A percentile compares a stretch with the other conserved stretches of the same genome.
Evolutionary conservation across 495 filamentous ascomycete species (phyloP).

Genomic region (Trichoderma parareesei): DNA sequence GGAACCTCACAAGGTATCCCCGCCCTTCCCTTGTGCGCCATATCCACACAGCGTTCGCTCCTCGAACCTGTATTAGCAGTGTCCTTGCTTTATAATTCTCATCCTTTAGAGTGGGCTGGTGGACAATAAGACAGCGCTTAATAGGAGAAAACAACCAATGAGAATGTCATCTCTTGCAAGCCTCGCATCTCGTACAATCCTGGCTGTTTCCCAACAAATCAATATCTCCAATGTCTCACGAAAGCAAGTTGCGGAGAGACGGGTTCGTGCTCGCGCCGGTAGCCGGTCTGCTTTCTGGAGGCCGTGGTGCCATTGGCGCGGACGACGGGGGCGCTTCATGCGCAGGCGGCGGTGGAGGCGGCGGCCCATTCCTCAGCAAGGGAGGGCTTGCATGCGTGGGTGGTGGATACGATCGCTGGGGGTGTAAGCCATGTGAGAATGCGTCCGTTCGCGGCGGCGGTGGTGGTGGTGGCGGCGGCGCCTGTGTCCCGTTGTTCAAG

Average conservation of each 20-base stretch:
- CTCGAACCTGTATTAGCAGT: not conserved
- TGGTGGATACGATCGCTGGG: conserved; percentile 25
- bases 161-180: too few relatives aligned
- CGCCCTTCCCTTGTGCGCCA: not conserved
- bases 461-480: conserved; percentile 14
- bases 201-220: not conserved
- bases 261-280: conserved; percentile 68
- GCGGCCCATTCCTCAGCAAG: conserved; percentile 17
- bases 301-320: conserved; percentile 13
- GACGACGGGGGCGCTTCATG: conserved; percentile 12
- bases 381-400: conserved; percentile 30
- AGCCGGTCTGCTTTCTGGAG: conserved; percentile 36
- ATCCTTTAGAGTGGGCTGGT: too few relatives aligned
- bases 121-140: not conserved
- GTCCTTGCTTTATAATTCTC: not conserved
- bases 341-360: conserved; percentile 18
- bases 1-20: not conserved
- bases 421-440: conserved; percentile 27
- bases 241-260: conserved; percentile 66
- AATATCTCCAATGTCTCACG: conserved; percentile 25
- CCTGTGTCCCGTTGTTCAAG: conserved; percentile 23
- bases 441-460: conserved; percentile 23
- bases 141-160: too few relatives aligned
- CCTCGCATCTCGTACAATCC: too few relatives aligned
- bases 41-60: not conserved